A percentile compares a stretch with the other conserved stretches of the same genome.
Evolutionary conservation across 129 eudicot species (phyloP).

Genomic region (Centrapalus pauciflorus): DNA sequence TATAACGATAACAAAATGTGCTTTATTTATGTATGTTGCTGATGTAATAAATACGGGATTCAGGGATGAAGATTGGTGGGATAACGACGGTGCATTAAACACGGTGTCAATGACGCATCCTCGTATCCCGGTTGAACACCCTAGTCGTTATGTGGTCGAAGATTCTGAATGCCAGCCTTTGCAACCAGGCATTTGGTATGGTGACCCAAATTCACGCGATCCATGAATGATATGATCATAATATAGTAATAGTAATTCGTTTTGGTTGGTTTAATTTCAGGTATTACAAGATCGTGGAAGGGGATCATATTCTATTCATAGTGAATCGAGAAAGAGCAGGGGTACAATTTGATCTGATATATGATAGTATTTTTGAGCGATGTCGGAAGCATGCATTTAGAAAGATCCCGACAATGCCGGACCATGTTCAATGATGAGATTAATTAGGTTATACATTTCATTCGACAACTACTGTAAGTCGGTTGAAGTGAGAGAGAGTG

Average conservation of each 20-base stretch:
- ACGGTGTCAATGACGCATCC: slow-evolving; percentile 93
- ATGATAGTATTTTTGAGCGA: slow-evolving; percentile 89
- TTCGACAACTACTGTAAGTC: slow-evolving; percentile 3
- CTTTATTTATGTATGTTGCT: background rate
- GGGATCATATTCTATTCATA: slow-evolving; percentile 87
- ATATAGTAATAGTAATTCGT: background rate
- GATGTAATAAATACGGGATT: slow-evolving; percentile 2
- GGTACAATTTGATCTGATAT: slow-evolving; percentile 86
- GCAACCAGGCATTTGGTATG: slow-evolving; percentile 92
- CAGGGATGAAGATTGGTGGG: slow-evolving; percentile 99
- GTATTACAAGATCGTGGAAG: slow-evolving; percentile 93
- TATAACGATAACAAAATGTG: background rate
- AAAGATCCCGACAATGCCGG: slow-evolving; percentile 69
- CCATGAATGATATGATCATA: too few relatives aligned
- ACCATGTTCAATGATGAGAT: slow-evolving; percentile 44
- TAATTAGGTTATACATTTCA: background rate
- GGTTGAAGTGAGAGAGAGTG: background rate
- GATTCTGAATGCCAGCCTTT: slow-evolving; percentile 90
- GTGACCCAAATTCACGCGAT: background rate
- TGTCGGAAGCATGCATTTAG: slow-evolving; percentile 90
- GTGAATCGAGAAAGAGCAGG: slow-evolving; percentile 95
- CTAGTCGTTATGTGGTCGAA: slow-evolving; percentile 53
- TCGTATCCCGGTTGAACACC: slow-evolving; percentile 83
- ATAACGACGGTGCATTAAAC: slow-evolving; percentile 94
- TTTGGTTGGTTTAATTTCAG: slow-evolving; percentile 35